A percentile compares a stretch with the other conserved stretches of the same genome.
Conservation (phyloP, 1,139 yeast species). For the Protomyces gravidus region DNA sequence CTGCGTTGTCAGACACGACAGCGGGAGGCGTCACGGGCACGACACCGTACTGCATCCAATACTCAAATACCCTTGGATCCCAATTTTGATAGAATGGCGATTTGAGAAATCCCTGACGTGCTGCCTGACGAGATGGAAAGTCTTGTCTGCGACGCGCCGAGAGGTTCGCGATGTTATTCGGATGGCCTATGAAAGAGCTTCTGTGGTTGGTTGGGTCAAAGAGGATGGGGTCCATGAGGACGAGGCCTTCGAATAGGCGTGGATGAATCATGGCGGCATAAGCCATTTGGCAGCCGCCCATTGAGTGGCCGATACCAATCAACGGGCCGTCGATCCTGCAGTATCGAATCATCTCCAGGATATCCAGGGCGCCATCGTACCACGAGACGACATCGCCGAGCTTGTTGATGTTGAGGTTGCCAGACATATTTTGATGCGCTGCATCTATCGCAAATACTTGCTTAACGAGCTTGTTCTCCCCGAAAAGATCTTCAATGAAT, state of each 20-base stretch:
- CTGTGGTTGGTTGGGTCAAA: constrained; percentile 9
- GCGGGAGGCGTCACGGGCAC: constrained; percentile 27
- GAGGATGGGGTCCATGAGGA: constrained; percentile 33
- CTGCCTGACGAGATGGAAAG: constrained; percentile 32
- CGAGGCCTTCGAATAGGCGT: constrained; percentile 29
- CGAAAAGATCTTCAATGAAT: constrained; percentile 21
- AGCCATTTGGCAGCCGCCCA: constrained; percentile 33
- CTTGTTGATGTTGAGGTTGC: constrained; percentile 29
- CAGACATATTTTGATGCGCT: constrained; percentile 33
- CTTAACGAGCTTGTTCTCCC: constrained; percentile 5
- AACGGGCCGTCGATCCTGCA: constrained; percentile 28
- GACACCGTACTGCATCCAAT: constrained; percentile 30
- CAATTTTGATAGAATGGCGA: constrained; percentile 30
- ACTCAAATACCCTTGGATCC: constrained; percentile 32
- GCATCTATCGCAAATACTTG: constrained; percentile 32
- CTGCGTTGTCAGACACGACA: constrained; percentile 28
- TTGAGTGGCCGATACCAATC: constrained; percentile 34
- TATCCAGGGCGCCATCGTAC: constrained; percentile 31
- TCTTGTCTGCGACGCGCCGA: constrained; percentile 32
- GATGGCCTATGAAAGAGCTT: background rate
- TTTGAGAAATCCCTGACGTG: constrained; percentile 27
- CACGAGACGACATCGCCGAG: constrained; percentile 31
- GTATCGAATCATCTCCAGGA: constrained; percentile 28
- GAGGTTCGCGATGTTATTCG: constrained; percentile 8
- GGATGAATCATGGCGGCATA: constrained; percentile 30